Percentiles rank a stretch among this genome's conserved stretches.
These are phyloP conservation scores for Tylopilus sp. DNA, from an alignment of 1,284 basidiomycete species.

Conservation along the genomic window DNA sequence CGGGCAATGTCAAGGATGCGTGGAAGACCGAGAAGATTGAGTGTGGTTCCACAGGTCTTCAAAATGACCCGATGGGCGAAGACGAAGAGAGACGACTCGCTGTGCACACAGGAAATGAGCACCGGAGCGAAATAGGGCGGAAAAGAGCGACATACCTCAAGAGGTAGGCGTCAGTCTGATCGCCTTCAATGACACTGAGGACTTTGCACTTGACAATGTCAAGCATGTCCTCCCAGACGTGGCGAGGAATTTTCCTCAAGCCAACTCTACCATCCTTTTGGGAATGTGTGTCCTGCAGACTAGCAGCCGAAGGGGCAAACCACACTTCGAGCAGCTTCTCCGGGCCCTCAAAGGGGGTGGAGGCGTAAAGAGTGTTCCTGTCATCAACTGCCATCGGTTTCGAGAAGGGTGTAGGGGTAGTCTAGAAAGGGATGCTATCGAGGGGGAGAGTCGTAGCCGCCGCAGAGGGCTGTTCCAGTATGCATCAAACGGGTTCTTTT, in stretches of 20 bases:
- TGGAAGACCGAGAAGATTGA: slow-evolving; percentile 92
- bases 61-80: slow-evolving; percentile 95
- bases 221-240: slow-evolving; percentile 96
- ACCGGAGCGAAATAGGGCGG: slow-evolving; percentile 3
- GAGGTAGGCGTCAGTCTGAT: slow-evolving; percentile 92
- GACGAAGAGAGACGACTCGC: slow-evolving; percentile 97
- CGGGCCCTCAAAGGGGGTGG: slow-evolving; percentile 78
- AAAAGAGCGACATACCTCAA: slow-evolving; percentile 67
- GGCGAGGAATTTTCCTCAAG: slow-evolving; percentile 73
- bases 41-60: slow-evolving; percentile 99
- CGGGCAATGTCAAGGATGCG: slow-evolving; percentile 90
- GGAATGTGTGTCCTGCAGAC: slow-evolving; percentile 49
- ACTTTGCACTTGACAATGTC: slow-evolving; percentile 98
- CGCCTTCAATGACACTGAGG: slow-evolving; percentile 83
- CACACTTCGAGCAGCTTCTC: slow-evolving; percentile 99
- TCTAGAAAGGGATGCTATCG: slow-evolving; percentile 52
- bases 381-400: slow-evolving; percentile 38
- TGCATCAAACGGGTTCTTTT: slow-evolving; percentile 52
- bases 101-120: slow-evolving; percentile 38
- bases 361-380: slow-evolving; percentile 35
- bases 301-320: slow-evolving; percentile 81
- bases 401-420: neutral
- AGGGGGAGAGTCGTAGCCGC: slow-evolving; percentile 43
- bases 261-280: slow-evolving; percentile 54
- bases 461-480: slow-evolving; percentile 45